These are phyloP conservation scores for Jatropha curcas DNA, from an alignment of 345 rosid genomes.

Conservation along the genomic window DNA sequence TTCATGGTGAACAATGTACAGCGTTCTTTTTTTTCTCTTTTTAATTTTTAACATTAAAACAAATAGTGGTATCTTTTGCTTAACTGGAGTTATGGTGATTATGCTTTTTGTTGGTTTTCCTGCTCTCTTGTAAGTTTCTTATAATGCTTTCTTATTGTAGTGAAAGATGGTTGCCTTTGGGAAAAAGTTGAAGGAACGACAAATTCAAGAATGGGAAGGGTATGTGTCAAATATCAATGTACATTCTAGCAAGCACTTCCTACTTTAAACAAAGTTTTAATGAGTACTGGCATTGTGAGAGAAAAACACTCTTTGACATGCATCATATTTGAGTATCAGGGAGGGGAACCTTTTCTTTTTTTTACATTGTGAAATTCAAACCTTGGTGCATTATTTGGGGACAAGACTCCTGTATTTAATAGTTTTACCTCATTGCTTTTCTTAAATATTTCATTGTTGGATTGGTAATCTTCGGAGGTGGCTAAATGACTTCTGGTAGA, in stretches of 20 bases:
- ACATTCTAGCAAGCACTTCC: not conserved
- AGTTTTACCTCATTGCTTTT: not conserved
- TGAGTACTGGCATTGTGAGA: not conserved
- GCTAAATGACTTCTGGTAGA: not conserved
- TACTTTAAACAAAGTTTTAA: not conserved
- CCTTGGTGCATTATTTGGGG: not conserved
- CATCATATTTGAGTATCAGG: no score
- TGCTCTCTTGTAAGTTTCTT: not conserved
- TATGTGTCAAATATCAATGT: slow-evolving; percentile 31
- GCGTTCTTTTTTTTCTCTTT: not conserved
- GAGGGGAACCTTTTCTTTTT: no score
- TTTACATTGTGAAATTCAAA: no score
- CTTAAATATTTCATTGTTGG: not conserved
- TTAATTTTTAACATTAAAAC: not conserved
- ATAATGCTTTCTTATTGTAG: not conserved
- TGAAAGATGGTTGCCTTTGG: slow-evolving; percentile 90
- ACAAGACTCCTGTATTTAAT: not conserved
- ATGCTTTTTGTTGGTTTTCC: slow-evolving; percentile 21
- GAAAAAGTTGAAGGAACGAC: slow-evolving; percentile 81
- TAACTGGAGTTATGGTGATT: not conserved
- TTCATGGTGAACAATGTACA: not conserved
- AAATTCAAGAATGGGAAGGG: slow-evolving; percentile 87
- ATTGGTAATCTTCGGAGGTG: not conserved
- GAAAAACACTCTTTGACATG: not conserved
- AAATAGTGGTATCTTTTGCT: not conserved